phyloP scores from a whole-genome alignment of 192 early-diverging fungal species.

The Backusella tuberculispora region DNA sequence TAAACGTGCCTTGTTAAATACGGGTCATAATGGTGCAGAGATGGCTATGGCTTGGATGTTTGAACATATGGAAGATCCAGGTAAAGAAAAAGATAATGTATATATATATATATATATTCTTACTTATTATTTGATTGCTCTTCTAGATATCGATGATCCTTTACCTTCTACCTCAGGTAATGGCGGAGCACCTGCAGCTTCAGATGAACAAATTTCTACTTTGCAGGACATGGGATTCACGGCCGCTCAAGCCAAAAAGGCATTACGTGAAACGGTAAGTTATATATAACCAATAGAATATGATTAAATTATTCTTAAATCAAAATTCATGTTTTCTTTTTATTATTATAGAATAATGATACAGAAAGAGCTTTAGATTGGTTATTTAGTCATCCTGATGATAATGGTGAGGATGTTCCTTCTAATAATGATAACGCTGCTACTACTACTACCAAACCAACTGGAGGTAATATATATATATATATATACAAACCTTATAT shows the following conservation, averaged over 20 bases:
- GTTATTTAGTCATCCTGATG: slow-evolving; percentile 88
- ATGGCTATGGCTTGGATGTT: slow-evolving; percentile 94
- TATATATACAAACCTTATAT: neutral
- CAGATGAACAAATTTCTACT: slow-evolving; percentile 63
- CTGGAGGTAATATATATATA: slow-evolving; percentile 25
- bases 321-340: neutral
- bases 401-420: slow-evolving; percentile 53
- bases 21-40: slow-evolving; percentile 82
- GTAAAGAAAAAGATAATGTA: slow-evolving; percentile 35
- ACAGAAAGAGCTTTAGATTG: slow-evolving; percentile 94
- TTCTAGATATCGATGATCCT: slow-evolving; percentile 78
- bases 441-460: neutral
- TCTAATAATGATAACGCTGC: slow-evolving; percentile 7
- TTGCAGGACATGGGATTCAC: slow-evolving; percentile 95
- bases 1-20: slow-evolving; percentile 79
- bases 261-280: slow-evolving; percentile 79
- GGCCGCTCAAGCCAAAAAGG: slow-evolving; percentile 74
- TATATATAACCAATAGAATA: slow-evolving; percentile 2
- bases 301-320: neutral
- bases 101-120: too few relatives aligned
- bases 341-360: slow-evolving; percentile 61
- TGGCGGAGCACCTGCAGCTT: slow-evolving; percentile 30
- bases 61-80: slow-evolving; percentile 96
- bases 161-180: slow-evolving; percentile 38
- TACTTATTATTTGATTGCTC: neutral